These are phyloP conservation scores for Fomitopsis schrenkii DNA, from an alignment of 1,284 basidiomycete species.

Conservation along the genomic window DNA sequence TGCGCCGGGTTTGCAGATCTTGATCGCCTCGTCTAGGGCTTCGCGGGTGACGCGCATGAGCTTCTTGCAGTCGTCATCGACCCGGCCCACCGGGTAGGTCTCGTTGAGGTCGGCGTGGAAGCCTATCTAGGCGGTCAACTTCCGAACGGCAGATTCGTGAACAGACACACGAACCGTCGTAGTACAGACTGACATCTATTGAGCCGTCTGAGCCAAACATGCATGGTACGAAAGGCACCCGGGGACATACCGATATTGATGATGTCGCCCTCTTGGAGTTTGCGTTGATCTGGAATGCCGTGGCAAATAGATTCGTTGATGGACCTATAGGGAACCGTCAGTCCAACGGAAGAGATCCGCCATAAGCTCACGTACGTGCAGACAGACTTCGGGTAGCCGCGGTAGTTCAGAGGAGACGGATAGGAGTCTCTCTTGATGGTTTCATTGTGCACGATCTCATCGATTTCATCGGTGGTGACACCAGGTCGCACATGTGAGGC, in stretches of 20 bases:
- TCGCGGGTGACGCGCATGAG: conserved; percentile 80
- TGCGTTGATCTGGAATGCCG: conserved; percentile 89
- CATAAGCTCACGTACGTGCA: conserved; percentile 71
- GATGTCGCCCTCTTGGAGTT: conserved; percentile 88
- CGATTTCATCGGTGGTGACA: conserved; percentile 93
- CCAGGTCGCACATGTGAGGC: conserved; percentile 86
- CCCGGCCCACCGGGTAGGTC: conserved; percentile 84
- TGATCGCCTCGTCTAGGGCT: conserved; percentile 84
- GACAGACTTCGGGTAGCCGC: conserved; percentile 91
- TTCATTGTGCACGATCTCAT: conserved; percentile 93
- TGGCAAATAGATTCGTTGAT: conserved; percentile 98
- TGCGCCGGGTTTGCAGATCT: conserved; percentile 86
- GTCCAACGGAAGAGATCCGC: conserved; percentile 3
- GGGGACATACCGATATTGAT: conserved; percentile 74
- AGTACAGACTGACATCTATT: conserved; percentile 61
- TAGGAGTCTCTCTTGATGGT: conserved; percentile 91
- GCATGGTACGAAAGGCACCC: not conserved
- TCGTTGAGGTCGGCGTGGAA: conserved; percentile 91
- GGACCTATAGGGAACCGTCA: conserved; percentile 46
- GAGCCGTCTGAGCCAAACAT: conserved; percentile 10
- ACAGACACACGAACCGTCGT: conserved; percentile 48
- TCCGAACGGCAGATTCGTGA: not conserved
- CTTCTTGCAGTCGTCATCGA: conserved; percentile 78
- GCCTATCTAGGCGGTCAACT: conserved; percentile 37
- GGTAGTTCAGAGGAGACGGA: conserved; percentile 93